Percentiles rank a stretch among this genome's conserved stretches.
These are phyloP conservation scores for Linnemannia hyalina DNA, from an alignment of 192 early-diverging fungal genomes.

Conservation along the genomic window DNA sequence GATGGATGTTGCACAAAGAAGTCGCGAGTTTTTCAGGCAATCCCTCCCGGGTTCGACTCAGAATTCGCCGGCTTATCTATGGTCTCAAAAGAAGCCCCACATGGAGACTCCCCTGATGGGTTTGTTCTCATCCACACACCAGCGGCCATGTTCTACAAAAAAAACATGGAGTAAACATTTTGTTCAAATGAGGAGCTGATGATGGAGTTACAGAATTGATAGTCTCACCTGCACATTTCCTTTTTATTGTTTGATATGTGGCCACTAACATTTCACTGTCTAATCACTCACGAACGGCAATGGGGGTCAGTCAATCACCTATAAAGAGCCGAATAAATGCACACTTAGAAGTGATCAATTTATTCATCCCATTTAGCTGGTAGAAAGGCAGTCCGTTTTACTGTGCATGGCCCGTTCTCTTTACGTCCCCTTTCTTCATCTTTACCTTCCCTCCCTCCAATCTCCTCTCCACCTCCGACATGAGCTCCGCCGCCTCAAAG, in stretches of 20 bases:
- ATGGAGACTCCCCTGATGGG: constrained; percentile 23
- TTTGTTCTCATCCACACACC: constrained; percentile 28
- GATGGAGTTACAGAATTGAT: not conserved
- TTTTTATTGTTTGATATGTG: not conserved
- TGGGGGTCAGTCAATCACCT: too few species aligned
- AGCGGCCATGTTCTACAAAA: not conserved
- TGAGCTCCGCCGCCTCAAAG: not conserved
- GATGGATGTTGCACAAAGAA: constrained; percentile 25
- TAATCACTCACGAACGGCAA: too few species aligned
- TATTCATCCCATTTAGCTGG: not conserved
- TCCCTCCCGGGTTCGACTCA: constrained; percentile 43
- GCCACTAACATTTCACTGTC: not conserved
- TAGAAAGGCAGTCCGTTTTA: not conserved
- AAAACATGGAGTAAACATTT: not conserved
- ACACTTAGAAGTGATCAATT: too few species aligned
- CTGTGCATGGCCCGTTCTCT: not conserved
- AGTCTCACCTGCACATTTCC: not conserved
- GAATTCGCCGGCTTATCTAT: constrained; percentile 41
- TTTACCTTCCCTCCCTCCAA: not conserved
- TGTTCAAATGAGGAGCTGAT: not conserved
- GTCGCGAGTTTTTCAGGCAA: constrained; percentile 43
- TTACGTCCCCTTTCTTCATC: not conserved
- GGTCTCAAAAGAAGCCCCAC: constrained; percentile 12
- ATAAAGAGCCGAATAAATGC: too few species aligned
- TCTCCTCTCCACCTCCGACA: not conserved